Evolutionary conservation across 495 filamentous ascomycete species (phyloP).

Genomic region (Trichoderma reesei): DNA sequence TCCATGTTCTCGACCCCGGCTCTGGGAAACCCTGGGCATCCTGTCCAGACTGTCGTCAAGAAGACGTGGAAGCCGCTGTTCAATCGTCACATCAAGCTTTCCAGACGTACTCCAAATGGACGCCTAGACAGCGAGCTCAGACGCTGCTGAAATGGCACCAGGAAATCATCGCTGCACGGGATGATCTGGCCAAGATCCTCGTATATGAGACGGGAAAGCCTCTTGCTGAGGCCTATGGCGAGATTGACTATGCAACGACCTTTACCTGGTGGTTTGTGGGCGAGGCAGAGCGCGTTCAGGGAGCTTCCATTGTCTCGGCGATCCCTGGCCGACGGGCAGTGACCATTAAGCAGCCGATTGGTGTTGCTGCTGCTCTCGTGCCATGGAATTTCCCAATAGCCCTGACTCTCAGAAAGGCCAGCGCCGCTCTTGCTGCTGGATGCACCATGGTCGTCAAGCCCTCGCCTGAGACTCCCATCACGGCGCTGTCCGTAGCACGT

Average conservation of each 20-base stretch:
- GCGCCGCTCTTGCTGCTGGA: slow-evolving; percentile 60
- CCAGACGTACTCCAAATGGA: slow-evolving; percentile 48
- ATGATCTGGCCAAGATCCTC: slow-evolving; percentile 49
- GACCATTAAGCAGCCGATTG: slow-evolving; percentile 58
- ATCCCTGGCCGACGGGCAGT: slow-evolving; percentile 53
- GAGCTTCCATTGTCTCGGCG: slow-evolving; percentile 45
- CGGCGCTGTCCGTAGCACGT: slow-evolving; percentile 44
- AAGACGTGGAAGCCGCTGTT: slow-evolving; percentile 54
- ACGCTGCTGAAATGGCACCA: slow-evolving; percentile 51
- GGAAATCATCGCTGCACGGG: slow-evolving; percentile 39
- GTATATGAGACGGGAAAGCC: slow-evolving; percentile 60
- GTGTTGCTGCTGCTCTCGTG: slow-evolving; percentile 40
- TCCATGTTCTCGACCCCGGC: slow-evolving; percentile 47
- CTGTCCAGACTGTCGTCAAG: slow-evolving; percentile 48
- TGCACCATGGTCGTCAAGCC: slow-evolving; percentile 62
- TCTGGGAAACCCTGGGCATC: slow-evolving; percentile 54
- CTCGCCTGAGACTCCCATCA: slow-evolving; percentile 56
- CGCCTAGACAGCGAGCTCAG: slow-evolving; percentile 51
- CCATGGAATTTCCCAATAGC: slow-evolving; percentile 56
- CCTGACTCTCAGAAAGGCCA: slow-evolving; percentile 61
- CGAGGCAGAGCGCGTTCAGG: slow-evolving; percentile 61
- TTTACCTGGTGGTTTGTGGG: slow-evolving; percentile 59
- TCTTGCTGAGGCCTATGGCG: slow-evolving; percentile 45
- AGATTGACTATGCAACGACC: slow-evolving; percentile 49
- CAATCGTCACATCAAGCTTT: slow-evolving; percentile 51